phyloP scores from a whole-genome alignment of 495 filamentous ascomycete genomes.

The Talaromyces stipitatus region DNA sequence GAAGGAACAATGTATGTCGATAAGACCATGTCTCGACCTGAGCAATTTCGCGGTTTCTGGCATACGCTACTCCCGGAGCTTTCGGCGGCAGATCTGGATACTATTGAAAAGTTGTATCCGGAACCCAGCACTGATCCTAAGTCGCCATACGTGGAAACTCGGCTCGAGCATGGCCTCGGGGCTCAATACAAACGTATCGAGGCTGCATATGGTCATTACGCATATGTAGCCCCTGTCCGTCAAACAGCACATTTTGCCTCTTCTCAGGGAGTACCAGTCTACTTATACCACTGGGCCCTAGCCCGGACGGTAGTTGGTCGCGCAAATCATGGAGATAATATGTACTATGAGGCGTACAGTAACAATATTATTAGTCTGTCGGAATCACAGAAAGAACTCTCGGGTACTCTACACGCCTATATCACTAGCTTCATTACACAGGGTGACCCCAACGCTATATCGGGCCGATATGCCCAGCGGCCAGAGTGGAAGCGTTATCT shows the following conservation, averaged over 20 bases:
- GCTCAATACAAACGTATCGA: constrained; percentile 52
- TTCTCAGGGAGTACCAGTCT: constrained; percentile 31
- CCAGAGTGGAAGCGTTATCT: constrained; percentile 23
- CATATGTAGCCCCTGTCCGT: constrained; percentile 57
- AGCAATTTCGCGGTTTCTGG: constrained; percentile 50
- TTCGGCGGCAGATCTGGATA: constrained; percentile 34
- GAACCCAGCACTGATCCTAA: constrained; percentile 33
- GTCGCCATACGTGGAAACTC: constrained; percentile 31
- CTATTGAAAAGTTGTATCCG: constrained; percentile 48
- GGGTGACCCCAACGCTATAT: constrained; percentile 41
- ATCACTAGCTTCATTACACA: constrained; percentile 47
- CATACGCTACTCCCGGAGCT: constrained; percentile 45
- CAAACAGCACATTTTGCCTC: constrained; percentile 50
- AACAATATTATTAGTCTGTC: constrained; percentile 27
- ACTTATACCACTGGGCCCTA: constrained; percentile 54
- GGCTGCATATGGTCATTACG: constrained; percentile 58
- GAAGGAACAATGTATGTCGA: constrained; percentile 57
- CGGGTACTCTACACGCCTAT: constrained; percentile 46
- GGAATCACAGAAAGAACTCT: constrained; percentile 37
- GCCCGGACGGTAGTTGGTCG: constrained; percentile 35
- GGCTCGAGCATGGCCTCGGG: constrained; percentile 32
- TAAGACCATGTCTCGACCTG: constrained; percentile 26
- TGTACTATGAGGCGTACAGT: constrained; percentile 48
- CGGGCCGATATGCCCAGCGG: constrained; percentile 19
- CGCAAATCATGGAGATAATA: constrained; percentile 55